Percentiles rank a stretch among this genome's conserved stretches.
Evolutionary conservation across 176 grass and related monocot species (phyloP).

Genomic region (Zea luxurians): DNA sequence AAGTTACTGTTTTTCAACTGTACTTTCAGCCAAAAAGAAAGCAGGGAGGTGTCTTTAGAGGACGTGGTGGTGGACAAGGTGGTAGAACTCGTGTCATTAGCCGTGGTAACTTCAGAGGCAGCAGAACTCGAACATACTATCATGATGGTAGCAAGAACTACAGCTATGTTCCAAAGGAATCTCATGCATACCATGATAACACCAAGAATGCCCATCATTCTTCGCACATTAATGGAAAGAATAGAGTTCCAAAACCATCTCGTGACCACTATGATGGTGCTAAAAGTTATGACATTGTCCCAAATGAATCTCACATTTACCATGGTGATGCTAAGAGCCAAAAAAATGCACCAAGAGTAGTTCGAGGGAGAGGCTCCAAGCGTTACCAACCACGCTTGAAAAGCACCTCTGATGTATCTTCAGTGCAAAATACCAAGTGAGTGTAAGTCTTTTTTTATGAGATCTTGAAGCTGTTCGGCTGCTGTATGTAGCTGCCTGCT

Average conservation of each 20-base stretch:
- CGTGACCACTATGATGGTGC: slow-evolving; percentile 50
- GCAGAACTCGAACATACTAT: slow-evolving; percentile 36
- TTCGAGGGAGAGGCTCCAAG: slow-evolving; percentile 74
- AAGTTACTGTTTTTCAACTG: slow-evolving; percentile 8
- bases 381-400: slow-evolving; percentile 63
- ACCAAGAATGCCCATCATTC: slow-evolving; percentile 34
- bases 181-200: slow-evolving; percentile 40
- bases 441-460: slow-evolving; percentile 30
- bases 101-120: slow-evolving; percentile 57
- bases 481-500: no score
- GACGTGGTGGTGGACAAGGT: slow-evolving; percentile 39
- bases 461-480: not conserved
- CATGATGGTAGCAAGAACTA: slow-evolving; percentile 51
- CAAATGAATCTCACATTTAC: slow-evolving; percentile 43
- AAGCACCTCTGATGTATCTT: slow-evolving; percentile 46
- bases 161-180: slow-evolving; percentile 46
- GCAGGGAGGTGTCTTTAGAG: slow-evolving; percentile 54
- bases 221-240: slow-evolving; percentile 22
- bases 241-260: slow-evolving; percentile 38
- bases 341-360: slow-evolving; percentile 41
- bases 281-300: slow-evolving; percentile 38
- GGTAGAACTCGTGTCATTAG: slow-evolving; percentile 46
- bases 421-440: slow-evolving; percentile 62
- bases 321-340: slow-evolving; percentile 52
- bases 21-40: slow-evolving; percentile 48